phyloP scores from a whole-genome alignment of 352 stramenopile genomes.

The Globisporangium perplexum region DNA sequence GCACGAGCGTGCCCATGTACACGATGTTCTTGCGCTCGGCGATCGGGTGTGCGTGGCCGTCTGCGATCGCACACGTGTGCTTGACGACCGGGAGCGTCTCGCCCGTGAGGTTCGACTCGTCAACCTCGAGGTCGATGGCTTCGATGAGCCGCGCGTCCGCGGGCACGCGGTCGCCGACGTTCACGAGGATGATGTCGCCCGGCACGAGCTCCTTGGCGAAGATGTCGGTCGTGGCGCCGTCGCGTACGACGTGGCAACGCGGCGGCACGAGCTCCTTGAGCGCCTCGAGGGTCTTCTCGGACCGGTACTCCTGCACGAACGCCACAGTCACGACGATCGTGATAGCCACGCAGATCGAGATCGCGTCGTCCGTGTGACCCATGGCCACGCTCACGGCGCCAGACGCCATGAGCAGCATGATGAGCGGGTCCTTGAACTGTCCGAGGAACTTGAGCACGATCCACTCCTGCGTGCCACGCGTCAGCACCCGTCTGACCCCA shows the following conservation, averaged over 20 bases:
- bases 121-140: slow-evolving; percentile 83
- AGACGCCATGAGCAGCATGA: slow-evolving; percentile 93
- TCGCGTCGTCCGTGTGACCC: slow-evolving; percentile 93
- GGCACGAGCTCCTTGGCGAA: slow-evolving; percentile 73
- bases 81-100: slow-evolving; percentile 87
- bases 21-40: slow-evolving; percentile 89
- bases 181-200: slow-evolving; percentile 86
- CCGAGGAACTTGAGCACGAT: slow-evolving; percentile 89
- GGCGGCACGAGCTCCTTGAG: slow-evolving; percentile 79
- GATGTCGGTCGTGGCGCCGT: slow-evolving; percentile 52
- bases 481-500: no score
- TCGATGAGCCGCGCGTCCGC: slow-evolving; percentile 90
- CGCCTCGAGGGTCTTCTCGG: slow-evolving; percentile 82
- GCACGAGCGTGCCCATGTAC: slow-evolving; percentile 97
- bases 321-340: slow-evolving; percentile 97
- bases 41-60: slow-evolving; percentile 63
- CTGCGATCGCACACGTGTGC: slow-evolving; percentile 45
- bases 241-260: slow-evolving; percentile 56
- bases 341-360: slow-evolving; percentile 94
- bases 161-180: slow-evolving; percentile 91
- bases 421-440: slow-evolving; percentile 97
- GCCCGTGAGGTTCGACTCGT: slow-evolving; percentile 94
- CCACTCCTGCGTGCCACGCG: slow-evolving; percentile 30
- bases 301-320: slow-evolving; percentile 89
- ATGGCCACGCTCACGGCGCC: slow-evolving; percentile 89